Evolutionary conservation across 1,284 basidiomycete species (phyloP).

Genomic region (Agroathelia rolfsii): DNA sequence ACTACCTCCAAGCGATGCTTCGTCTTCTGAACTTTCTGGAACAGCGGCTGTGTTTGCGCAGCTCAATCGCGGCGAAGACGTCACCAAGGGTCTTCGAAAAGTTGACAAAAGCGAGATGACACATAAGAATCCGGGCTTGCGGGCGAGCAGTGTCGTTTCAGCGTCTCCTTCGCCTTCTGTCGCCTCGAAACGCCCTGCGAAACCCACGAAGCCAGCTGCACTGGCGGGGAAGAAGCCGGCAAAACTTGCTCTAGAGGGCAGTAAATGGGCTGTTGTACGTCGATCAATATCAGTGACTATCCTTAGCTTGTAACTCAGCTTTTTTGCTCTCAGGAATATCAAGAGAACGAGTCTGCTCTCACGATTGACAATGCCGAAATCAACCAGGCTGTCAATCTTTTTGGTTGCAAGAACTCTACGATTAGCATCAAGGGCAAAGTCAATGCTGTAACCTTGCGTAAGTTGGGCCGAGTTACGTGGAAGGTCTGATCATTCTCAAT

Average conservation of each 20-base stretch:
- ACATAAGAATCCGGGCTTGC: constrained; percentile 92
- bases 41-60: constrained; percentile 87
- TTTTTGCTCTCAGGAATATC: constrained; percentile 68
- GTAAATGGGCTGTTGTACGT: constrained; percentile 88
- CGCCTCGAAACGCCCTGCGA: constrained; percentile 56
- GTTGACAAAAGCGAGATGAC: constrained; percentile 97
- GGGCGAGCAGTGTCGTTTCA: constrained; percentile 59
- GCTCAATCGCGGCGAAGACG: constrained; percentile 82
- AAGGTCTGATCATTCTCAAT: constrained; percentile 7
- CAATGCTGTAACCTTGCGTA: constrained; percentile 88
- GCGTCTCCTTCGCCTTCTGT: constrained; percentile 20
- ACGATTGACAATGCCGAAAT: constrained; percentile 74
- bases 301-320: too few species aligned
- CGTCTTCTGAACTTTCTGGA: constrained; percentile 29
- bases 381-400: constrained; percentile 84
- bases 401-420: constrained; percentile 85
- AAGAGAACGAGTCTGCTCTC: constrained; percentile 76
- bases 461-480: constrained; percentile 19
- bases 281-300: too few species aligned
- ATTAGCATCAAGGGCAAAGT: constrained; percentile 89
- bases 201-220: constrained; percentile 74
- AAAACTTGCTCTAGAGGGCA: constrained; percentile 87
- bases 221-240: constrained; percentile 84
- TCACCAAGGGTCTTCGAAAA: constrained; percentile 87
- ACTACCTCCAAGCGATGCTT: constrained; percentile 29